Conservation (phyloP, 352 stramenopile genomes). For the Phytophthora citrophthora region DNA sequence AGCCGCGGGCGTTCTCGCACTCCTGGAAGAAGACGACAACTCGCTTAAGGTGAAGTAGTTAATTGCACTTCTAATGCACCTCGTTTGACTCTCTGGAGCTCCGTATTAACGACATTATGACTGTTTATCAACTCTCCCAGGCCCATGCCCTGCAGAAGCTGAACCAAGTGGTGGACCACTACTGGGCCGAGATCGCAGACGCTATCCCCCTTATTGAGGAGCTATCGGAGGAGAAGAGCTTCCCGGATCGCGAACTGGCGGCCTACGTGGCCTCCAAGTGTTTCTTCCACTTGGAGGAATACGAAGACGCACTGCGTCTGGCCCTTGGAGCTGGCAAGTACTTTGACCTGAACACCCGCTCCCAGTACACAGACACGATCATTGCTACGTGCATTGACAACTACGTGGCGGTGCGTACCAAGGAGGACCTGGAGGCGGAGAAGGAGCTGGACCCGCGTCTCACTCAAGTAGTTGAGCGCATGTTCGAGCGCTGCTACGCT, state of each 20-base stretch:
- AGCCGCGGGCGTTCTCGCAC: conserved; percentile 89
- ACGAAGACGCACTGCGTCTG: conserved; percentile 93
- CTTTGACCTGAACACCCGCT: conserved; percentile 94
- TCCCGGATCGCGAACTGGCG: conserved; percentile 90
- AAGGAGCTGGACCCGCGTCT: conserved; percentile 91
- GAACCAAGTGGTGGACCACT: conserved; percentile 92
- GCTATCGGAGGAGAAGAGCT: conserved; percentile 93
- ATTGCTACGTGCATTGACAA: conserved; percentile 97
- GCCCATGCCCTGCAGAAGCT: conserved; percentile 93
- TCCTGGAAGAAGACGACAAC: conserved; percentile 93
- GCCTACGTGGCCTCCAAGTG: conserved; percentile 94
- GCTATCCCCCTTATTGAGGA: conserved; percentile 93
- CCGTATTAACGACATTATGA: conserved; percentile 15
- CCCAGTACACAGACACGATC: conserved; percentile 98
- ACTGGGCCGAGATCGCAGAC: conserved; percentile 95
- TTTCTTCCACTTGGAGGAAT: conserved; percentile 99
- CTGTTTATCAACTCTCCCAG: conserved; percentile 31
- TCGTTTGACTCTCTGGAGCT: background rate
- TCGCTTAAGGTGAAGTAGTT: conserved; percentile 71
- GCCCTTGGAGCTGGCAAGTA: conserved; percentile 95
- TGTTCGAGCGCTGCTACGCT: conserved; percentile 97
- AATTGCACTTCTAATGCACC: background rate
- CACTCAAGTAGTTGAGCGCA: conserved; percentile 95
- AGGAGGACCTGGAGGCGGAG: conserved; percentile 77
- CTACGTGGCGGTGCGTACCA: conserved; percentile 93